Percentiles rank a stretch among this genome's conserved stretches.
phyloP scores from a whole-genome alignment of 2,329 filamentous ascomycete species.

The Sporothrix globosa region DNA sequence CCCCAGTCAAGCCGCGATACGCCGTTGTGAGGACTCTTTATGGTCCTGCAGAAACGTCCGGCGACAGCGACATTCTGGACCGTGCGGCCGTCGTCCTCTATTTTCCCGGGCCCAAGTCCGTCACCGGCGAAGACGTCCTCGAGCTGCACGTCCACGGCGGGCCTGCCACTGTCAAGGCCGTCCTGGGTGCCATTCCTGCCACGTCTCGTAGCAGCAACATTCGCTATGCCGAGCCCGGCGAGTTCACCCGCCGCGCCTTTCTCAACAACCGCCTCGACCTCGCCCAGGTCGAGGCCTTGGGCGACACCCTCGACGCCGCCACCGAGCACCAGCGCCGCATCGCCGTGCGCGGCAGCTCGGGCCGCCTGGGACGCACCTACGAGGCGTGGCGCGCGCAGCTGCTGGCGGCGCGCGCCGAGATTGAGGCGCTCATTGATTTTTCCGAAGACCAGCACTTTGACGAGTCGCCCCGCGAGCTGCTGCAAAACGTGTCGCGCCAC shows the following conservation, averaged over 20 bases:
- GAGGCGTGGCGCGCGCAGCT: conserved; percentile 79
- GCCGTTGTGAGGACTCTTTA: conserved; percentile 77
- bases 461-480: conserved; percentile 73
- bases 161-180: conserved; percentile 82
- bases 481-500: conserved; percentile 64
- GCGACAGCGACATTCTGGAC: conserved; percentile 64
- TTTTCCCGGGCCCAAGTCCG: conserved; percentile 79
- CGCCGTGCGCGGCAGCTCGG: conserved; percentile 76
- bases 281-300: conserved; percentile 74
- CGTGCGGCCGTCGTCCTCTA: conserved; percentile 78
- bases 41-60: conserved; percentile 47
- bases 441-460: conserved; percentile 97
- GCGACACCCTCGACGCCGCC: conserved; percentile 66
- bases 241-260: conserved; percentile 93
- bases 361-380: conserved; percentile 72
- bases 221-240: conserved; percentile 89
- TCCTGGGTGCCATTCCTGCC: conserved; percentile 72
- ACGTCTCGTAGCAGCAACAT: conserved; percentile 48
- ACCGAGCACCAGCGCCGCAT: conserved; percentile 92
- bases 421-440: conserved; percentile 96
- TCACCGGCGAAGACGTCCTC: conserved; percentile 89
- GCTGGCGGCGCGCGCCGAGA: conserved; percentile 80
- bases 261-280: conserved; percentile 83
- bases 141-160: conserved; percentile 96
- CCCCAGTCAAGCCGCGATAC: conserved; percentile 53